A percentile compares a stretch with the other conserved stretches of the same genome.
Conservation (phyloP, 192 early-diverging fungal species). For the Entomortierella lignicola region DNA sequence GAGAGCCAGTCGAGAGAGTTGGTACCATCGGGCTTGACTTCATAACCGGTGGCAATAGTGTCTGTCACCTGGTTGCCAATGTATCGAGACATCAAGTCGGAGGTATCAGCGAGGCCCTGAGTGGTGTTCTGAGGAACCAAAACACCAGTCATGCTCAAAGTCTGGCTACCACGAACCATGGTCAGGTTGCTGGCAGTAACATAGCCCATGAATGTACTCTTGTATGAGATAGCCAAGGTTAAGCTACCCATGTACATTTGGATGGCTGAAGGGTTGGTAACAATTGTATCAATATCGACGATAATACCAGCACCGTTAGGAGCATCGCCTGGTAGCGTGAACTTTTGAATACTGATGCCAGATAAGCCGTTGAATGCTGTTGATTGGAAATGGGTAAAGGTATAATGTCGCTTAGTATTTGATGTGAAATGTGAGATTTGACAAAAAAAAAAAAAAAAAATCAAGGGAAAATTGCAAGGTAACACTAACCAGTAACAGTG, state of each 20-base stretch:
- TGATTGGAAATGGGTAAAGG: background rate
- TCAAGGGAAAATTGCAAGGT: background rate
- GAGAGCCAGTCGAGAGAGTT: conserved; percentile 57
- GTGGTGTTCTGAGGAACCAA: conserved; percentile 58
- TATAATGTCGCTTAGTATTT: background rate
- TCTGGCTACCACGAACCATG: conserved; percentile 54
- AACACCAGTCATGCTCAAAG: conserved; percentile 58
- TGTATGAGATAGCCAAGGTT: conserved; percentile 56
- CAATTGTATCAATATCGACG: conserved; percentile 58
- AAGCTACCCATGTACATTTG: conserved; percentile 65
- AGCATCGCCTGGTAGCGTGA: conserved; percentile 63
- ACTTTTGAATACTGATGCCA: conserved; percentile 56
- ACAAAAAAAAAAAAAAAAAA: no score
- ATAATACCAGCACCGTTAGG: conserved; percentile 64
- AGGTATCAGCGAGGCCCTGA: conserved; percentile 46
- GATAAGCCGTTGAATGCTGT: conserved; percentile 61
- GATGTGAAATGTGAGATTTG: no score
- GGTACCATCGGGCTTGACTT: conserved; percentile 56
- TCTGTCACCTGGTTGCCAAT: conserved; percentile 49
- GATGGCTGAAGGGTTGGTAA: conserved; percentile 62
- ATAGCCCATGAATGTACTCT: conserved; percentile 57
- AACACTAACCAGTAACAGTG: conserved; percentile 51
- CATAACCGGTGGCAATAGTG: conserved; percentile 58
- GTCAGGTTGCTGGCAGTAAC: conserved; percentile 55
- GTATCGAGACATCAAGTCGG: conserved; percentile 62